These are phyloP conservation scores for Coniochaeta sp. DNA, from an alignment of 2,329 filamentous ascomycete genomes.

Conservation along the genomic window DNA sequence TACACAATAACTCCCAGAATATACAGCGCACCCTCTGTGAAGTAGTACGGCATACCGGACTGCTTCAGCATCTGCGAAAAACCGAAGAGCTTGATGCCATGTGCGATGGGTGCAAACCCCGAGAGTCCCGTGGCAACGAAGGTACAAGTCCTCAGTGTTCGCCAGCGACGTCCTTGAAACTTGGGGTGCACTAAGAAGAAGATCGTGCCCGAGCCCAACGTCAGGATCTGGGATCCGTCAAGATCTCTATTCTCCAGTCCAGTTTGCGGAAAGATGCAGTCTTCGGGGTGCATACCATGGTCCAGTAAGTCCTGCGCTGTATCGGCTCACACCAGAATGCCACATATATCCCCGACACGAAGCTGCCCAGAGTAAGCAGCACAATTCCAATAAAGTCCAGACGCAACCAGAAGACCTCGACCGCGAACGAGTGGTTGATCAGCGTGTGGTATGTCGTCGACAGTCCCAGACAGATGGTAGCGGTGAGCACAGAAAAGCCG, in stretches of 20 bases:
- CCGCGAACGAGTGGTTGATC: neutral
- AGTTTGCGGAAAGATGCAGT: too few species aligned
- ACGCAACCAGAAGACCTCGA: neutral
- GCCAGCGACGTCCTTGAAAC: neutral
- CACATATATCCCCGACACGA: neutral
- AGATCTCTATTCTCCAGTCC: too few species aligned
- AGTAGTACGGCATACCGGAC: neutral
- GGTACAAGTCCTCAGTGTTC: neutral
- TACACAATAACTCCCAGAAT: neutral
- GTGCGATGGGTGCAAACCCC: neutral
- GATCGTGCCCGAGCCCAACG: neutral
- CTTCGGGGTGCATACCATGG: too few species aligned
- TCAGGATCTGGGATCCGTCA: neutral
- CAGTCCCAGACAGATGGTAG: neutral
- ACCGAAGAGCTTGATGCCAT: neutral
- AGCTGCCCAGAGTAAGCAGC: neutral
- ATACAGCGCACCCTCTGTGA: neutral
- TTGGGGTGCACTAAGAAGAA: neutral
- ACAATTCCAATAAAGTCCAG: neutral
- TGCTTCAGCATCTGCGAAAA: neutral
- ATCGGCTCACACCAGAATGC: neutral
- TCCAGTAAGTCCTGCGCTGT: neutral
- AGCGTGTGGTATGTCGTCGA: neutral
- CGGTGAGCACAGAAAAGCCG: neutral
- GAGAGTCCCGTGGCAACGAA: neutral